Percentiles rank a stretch among this genome's conserved stretches.
These are phyloP conservation scores for Aspergillus cavernicola DNA, from an alignment of 495 filamentous ascomycete genomes.

Conservation along the genomic window DNA sequence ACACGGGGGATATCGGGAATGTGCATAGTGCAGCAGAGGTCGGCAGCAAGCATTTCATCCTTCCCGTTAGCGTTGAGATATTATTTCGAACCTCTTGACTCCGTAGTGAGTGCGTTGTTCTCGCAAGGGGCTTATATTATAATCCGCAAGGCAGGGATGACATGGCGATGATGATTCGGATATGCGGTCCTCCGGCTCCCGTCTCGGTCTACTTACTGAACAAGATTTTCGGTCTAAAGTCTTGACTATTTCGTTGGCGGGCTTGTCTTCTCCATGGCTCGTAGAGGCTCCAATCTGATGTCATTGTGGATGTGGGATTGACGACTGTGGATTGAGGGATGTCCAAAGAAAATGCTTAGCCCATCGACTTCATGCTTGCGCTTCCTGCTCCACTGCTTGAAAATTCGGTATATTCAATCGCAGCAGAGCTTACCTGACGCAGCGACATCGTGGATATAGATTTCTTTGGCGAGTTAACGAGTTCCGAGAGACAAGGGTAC, in stretches of 20 bases:
- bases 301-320: background rate
- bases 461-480: background rate
- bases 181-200: background rate
- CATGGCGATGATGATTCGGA: constrained; percentile 5
- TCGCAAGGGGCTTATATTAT: background rate
- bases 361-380: background rate
- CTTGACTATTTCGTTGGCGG: background rate
- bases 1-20: background rate
- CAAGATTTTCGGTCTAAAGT: constrained; percentile 1
- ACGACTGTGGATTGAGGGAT: background rate
- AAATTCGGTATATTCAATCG: background rate
- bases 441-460: background rate
- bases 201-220: background rate
- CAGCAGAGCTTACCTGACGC: background rate
- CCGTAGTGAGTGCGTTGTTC: no score
- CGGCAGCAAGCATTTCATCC: no score
- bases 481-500: background rate
- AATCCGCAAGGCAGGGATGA: background rate
- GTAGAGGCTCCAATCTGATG: background rate
- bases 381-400: background rate
- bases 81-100: no score
- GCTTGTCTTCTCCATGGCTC: background rate
- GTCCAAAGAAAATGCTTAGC: constrained; percentile 2
- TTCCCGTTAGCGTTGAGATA: background rate
- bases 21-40: background rate